Evolutionary conservation across 176 grass and related monocot genomes (phyloP).

Genomic region (Avena eriantha): DNA sequence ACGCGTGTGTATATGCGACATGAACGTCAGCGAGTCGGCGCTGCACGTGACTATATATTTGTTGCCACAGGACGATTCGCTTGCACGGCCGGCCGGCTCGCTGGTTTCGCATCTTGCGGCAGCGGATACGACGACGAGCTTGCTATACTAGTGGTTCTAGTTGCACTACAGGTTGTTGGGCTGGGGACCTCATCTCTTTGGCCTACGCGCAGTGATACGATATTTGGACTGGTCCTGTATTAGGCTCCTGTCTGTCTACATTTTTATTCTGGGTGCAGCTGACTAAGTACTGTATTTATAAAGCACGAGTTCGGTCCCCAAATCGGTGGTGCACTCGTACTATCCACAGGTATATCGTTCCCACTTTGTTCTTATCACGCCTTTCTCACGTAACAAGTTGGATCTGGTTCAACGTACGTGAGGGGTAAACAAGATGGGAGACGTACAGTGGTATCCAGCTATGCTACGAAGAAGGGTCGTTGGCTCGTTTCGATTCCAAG

Average conservation of each 20-base stretch:
- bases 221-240: background rate
- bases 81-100: background rate
- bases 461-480: too few relatives aligned
- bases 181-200: constrained; percentile 1
- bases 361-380: too few relatives aligned
- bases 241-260: background rate
- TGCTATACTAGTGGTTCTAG: background rate
- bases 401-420: too few relatives aligned
- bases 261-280: too few relatives aligned
- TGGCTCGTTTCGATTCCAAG: too few relatives aligned
- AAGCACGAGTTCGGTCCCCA: too few relatives aligned
- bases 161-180: background rate
- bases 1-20: background rate
- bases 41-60: background rate
- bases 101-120: constrained; percentile 40
- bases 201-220: background rate
- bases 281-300: too few relatives aligned
- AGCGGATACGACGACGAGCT: background rate
- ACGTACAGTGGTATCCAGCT: too few relatives aligned
- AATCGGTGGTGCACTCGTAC: too few relatives aligned
- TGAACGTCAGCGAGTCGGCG: background rate
- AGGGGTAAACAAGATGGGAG: too few relatives aligned
- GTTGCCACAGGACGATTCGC: background rate
- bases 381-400: too few relatives aligned
- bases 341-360: too few relatives aligned